Conservation (phyloP, 352 stramenopile species). For the Globisporangium cystogenes region DNA sequence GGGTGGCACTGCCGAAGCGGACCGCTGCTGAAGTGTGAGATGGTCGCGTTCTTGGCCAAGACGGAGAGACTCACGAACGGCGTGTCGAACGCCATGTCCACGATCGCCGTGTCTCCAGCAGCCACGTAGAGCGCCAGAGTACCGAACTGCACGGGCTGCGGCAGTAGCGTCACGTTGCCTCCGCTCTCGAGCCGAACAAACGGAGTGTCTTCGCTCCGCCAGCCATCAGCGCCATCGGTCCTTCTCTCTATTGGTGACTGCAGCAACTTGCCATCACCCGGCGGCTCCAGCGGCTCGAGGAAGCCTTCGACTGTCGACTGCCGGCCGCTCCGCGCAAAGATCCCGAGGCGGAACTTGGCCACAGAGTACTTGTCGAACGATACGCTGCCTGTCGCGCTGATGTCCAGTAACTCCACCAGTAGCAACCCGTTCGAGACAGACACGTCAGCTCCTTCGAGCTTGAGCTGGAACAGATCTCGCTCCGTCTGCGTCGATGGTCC, state of each 20-base stretch:
- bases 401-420: slow-evolving; percentile 30
- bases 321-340: slow-evolving; percentile 25
- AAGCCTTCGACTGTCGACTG: slow-evolving; percentile 38
- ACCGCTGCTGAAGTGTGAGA: slow-evolving; percentile 39
- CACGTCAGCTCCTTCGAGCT: slow-evolving; percentile 27
- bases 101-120: slow-evolving; percentile 19
- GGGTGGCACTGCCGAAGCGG: slow-evolving; percentile 33
- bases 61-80: slow-evolving; percentile 44
- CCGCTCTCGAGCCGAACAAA: slow-evolving; percentile 27
- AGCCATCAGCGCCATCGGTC: background rate
- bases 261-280: background rate
- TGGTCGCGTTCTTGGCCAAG: slow-evolving; percentile 35
- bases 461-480: slow-evolving; percentile 30
- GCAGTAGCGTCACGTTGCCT: slow-evolving; percentile 34
- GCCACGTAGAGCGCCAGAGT: slow-evolving; percentile 26
- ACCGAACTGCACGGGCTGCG: slow-evolving; percentile 45
- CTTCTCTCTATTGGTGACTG: background rate
- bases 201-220: slow-evolving; percentile 1
- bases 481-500: slow-evolving; percentile 38
- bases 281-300: slow-evolving; percentile 24
- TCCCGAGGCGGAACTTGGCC: slow-evolving; percentile 41
- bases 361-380: slow-evolving; percentile 67
- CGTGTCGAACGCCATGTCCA: slow-evolving; percentile 58
- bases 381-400: slow-evolving; percentile 22
- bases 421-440: slow-evolving; percentile 45